Conservation (phyloP, 225 moss, liverwort and hornwort species). For the Marchantia polymorpha region DNA sequence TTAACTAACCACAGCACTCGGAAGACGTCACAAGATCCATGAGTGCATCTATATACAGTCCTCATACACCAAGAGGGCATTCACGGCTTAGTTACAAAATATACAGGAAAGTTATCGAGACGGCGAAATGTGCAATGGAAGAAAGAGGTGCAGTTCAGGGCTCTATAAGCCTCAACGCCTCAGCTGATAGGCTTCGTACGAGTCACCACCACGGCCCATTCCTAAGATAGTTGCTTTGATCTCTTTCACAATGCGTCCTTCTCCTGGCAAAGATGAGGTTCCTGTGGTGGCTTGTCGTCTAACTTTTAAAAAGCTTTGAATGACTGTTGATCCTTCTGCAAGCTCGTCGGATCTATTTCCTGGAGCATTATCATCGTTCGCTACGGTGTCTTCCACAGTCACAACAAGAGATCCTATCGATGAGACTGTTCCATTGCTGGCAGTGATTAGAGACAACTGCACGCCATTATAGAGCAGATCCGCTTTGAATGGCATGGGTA, state of each 20-base stretch:
- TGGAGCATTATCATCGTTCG: not conserved
- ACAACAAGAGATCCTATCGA: slow-evolving; percentile 71
- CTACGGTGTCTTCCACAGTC: slow-evolving; percentile 54
- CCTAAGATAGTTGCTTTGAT: slow-evolving; percentile 47
- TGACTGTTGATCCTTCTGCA: slow-evolving; percentile 33
- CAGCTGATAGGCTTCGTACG: slow-evolving; percentile 62
- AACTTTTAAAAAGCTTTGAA: slow-evolving; percentile 44
- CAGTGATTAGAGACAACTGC: slow-evolving; percentile 67
- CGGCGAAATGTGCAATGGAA: not conserved
- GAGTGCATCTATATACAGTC: not conserved
- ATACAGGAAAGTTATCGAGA: not conserved
- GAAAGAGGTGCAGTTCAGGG: not conserved
- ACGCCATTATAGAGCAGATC: slow-evolving; percentile 74
- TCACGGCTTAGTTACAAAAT: not conserved
- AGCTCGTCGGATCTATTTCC: slow-evolving; percentile 37
- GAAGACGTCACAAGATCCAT: not conserved
- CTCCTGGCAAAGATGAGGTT: slow-evolving; percentile 68
- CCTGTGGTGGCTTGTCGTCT: slow-evolving; percentile 72
- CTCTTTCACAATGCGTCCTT: slow-evolving; percentile 75
- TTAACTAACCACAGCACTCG: not conserved
- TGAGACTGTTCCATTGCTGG: slow-evolving; percentile 56
- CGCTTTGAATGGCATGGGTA: slow-evolving; percentile 89
- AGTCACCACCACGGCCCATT: slow-evolving; percentile 38
- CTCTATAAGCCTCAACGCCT: slow-evolving; percentile 28
- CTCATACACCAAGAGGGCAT: not conserved